Evolutionary conservation across 169 alveolate species (phyloP), one percentile per base, ranked within the genome.

Genomic region (Plasmodium vivax): DNA sequence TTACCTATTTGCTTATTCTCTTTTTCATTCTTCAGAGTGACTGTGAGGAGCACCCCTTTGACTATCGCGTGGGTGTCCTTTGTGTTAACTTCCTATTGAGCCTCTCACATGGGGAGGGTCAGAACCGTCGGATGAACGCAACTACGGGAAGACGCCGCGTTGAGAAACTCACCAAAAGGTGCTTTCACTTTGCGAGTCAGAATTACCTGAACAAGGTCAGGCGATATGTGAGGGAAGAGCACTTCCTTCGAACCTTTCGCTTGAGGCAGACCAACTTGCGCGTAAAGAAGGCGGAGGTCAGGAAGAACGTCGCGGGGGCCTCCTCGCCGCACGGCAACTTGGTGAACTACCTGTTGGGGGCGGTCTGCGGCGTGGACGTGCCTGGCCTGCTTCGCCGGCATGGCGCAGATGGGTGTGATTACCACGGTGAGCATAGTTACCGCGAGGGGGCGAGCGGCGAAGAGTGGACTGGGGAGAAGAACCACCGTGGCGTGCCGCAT

Each of bases 21-120:
- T 88, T 88, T 71, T 88, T 88, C 74, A 88, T 88, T 14, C 82
- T 88, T 51, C 45, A 85, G 14, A 80, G 47, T 19, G 54, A 56
- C 12, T 16, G 45, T 75, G n/a, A 1, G 6, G 38, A 5, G 0
- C 9, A 32, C 9, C 43, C 74, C 1, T 88, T 88, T 62, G 58
- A 80, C 1, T 62, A 88, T 9, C 34, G 12, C 27, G 2, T 74
- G n/a, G 82, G 82, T 23, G 74, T 88, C 1, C 68, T 23, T 80
- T 88, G 79, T 51, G 58, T 88, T 0, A 62, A 88, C 38, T 88
- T 88, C 45, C 8, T 88, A 2, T 14, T 88, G 12, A 80, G 73
- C 14, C 3, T 62, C 1, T n/a, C 16, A 8, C 5, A n/a, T 83
- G 23, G 38, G 16, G 8, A 58, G 36, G 6, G 80, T 27, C n/a